Conservation (phyloP, 768 basidiomycete species). For the Boletales sp. region DNA sequence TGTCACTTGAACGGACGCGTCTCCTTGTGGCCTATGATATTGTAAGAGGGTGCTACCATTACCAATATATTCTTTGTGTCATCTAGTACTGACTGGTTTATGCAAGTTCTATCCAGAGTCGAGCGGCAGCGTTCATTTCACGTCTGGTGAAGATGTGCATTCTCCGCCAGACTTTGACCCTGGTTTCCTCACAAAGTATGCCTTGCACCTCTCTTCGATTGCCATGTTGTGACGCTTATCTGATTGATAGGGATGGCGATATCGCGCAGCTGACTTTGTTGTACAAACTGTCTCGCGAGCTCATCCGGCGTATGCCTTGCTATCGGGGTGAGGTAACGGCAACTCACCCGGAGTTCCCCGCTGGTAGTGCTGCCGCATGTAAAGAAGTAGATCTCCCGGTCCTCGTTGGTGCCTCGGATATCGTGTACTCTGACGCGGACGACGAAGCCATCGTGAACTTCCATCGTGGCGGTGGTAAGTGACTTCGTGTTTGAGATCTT, state of each 20-base stretch:
- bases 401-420: conserved; percentile 24
- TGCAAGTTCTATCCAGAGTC: conserved; percentile 40
- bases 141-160: conserved; percentile 37
- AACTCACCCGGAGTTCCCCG: conserved; percentile 24
- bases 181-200: conserved; percentile 43
- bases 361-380: conserved; percentile 24
- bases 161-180: conserved; percentile 43
- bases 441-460: conserved; percentile 30
- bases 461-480: conserved; percentile 7
- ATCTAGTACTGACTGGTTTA: not conserved
- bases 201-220: too few relatives aligned
- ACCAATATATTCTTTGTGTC: too few relatives aligned
- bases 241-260: conserved; percentile 28
- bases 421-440: conserved; percentile 32
- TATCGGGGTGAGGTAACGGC: conserved; percentile 11
- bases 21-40: too few relatives aligned
- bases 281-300: conserved; percentile 53
- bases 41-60: too few relatives aligned
- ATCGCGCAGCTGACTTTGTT: conserved; percentile 45
- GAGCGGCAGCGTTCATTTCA: conserved; percentile 45
- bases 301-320: conserved; percentile 47
- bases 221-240: too few relatives aligned
- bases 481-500: too few relatives aligned
- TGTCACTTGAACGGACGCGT: too few relatives aligned
- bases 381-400: conserved; percentile 16